Evolutionary conservation across 1,284 basidiomycete species (phyloP), one percentile per base, ranked within the genome.

Genomic region (Malassezia sp.): DNA sequence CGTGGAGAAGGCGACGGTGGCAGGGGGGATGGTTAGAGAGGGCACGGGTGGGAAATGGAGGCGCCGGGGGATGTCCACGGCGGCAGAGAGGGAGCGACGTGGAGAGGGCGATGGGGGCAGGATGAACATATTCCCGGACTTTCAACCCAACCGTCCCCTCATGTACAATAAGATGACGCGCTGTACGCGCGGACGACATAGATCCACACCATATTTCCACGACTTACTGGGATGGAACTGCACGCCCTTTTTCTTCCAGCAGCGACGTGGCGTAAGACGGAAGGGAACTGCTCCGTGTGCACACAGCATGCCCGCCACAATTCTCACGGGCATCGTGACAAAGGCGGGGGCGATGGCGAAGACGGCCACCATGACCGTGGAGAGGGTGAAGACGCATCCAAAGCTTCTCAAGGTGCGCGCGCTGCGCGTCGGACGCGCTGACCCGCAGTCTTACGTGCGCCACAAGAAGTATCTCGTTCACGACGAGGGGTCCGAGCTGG

Each of bases 381-480:
- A 57, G 34, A 56, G 57, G 15, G 43, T 52, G 23, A 49, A 63
- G 48, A 53, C 52, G 33, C 63, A 64, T 35, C 58, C 63, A 2
- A 61, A 59, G 38, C 56, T 63, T 1, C 54, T 58, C 51, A 66
- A 66, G 54, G 58, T 60, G 36, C 14, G 60, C 15, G 7, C 15
- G 22, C 5, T 12, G 18, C 5, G 8, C 18, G 11, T 12, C n/a
- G 26, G 12, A 5, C 1, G n/a, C 4, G 23, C 50, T 42, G 15
- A 38, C 23, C 20, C 15, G 2, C 30, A 62, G 59, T 52, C 57
- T 5, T 60, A 54, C 34, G 52, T 58, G 42, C 57, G 60, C 4
- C 63, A 66, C 57, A 60, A 56, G 30, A 66, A 66, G 54, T 66
- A 63, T 40, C 58, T 66, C 22, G 57, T 63, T 30, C 63, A 66